Evolutionary conservation across 768 basidiomycete species (phyloP).

Genomic region (Naganishia vaughanmartiniae): DNA sequence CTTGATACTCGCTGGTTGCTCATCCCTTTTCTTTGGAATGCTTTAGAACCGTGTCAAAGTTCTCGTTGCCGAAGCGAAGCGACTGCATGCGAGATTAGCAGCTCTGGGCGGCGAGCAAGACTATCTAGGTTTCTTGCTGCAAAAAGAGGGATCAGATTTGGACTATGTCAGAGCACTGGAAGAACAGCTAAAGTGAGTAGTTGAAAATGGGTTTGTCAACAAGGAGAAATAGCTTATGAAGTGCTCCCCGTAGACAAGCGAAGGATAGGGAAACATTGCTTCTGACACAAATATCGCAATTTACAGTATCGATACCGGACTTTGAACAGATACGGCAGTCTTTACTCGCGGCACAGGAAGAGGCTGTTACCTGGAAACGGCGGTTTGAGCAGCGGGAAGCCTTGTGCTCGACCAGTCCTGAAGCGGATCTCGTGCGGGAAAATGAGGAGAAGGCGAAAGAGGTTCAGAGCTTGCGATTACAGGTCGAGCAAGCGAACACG

Average conservation of each 20-base stretch:
- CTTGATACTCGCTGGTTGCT: slow-evolving; percentile 4
- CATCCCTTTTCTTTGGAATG: neutral
- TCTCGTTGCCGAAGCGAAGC: slow-evolving; percentile 68
- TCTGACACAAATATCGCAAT: slow-evolving; percentile 57
- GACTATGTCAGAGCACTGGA: slow-evolving; percentile 60
- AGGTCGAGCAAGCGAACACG: slow-evolving; percentile 65
- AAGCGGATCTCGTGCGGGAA: slow-evolving; percentile 36
- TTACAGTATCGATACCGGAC: slow-evolving; percentile 50
- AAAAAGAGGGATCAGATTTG: slow-evolving; percentile 54
- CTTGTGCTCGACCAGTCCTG: slow-evolving; percentile 5
- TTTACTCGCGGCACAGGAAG: slow-evolving; percentile 51
- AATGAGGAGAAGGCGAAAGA: slow-evolving; percentile 70
- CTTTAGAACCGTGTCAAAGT: slow-evolving; percentile 68
- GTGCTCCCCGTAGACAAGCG: slow-evolving; percentile 56
- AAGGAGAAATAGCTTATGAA: neutral
- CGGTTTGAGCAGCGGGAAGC: slow-evolving; percentile 31
- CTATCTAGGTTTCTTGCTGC: slow-evolving; percentile 68
- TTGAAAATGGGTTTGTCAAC: neutral
- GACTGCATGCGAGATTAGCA: slow-evolving; percentile 73
- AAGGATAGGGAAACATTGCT: slow-evolving; percentile 58
- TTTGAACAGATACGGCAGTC: slow-evolving; percentile 59
- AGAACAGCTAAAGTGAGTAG: slow-evolving; percentile 60
- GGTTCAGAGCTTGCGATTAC: slow-evolving; percentile 62
- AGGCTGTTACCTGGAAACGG: slow-evolving; percentile 44
- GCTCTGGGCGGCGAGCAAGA: slow-evolving; percentile 70